phyloP scores from a whole-genome alignment of 371 early-diverging fungal genomes.

The Saksenaea vasiformis region DNA sequence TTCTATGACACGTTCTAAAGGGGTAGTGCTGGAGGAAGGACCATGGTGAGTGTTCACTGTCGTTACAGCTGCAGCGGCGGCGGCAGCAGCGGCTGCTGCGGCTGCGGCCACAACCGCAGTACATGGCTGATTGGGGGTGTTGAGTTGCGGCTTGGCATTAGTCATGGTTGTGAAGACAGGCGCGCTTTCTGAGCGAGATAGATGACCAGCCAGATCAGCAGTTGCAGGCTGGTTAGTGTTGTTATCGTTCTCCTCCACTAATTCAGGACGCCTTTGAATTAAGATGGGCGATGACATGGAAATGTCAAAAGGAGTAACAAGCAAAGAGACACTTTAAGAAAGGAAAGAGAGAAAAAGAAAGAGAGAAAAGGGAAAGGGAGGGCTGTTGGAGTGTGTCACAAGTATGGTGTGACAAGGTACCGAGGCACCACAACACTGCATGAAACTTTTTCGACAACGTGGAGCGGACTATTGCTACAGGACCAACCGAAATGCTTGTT shows the following conservation, averaged over 20 bases:
- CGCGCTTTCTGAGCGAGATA: constrained; percentile 4
- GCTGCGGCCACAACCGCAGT: constrained; percentile 5
- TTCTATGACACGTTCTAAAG: no score
- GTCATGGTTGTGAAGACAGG: constrained; percentile 10
- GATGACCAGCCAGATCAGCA: not conserved
- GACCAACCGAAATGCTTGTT: no score
- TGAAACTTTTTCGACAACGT: no score
- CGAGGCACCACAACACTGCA: not conserved
- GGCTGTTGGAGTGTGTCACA: constrained; percentile 2
- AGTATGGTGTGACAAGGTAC: not conserved
- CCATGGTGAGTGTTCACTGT: no score
- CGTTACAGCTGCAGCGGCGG: not conserved
- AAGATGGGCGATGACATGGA: not conserved
- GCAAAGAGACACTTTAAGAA: not conserved
- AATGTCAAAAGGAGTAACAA: not conserved
- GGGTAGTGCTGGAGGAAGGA: no score
- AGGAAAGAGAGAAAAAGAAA: not conserved
- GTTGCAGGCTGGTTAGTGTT: not conserved
- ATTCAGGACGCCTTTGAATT: not conserved
- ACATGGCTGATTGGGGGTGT: not conserved
- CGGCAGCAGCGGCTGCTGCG: constrained; percentile 2
- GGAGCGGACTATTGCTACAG: no score
- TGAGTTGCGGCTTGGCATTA: constrained; percentile 5
- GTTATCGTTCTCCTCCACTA: not conserved
- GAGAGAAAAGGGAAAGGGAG: constrained; percentile 1